phyloP scores from a whole-genome alignment of 2,329 filamentous ascomycete genomes.

The Trichoderma sp. region DNA sequence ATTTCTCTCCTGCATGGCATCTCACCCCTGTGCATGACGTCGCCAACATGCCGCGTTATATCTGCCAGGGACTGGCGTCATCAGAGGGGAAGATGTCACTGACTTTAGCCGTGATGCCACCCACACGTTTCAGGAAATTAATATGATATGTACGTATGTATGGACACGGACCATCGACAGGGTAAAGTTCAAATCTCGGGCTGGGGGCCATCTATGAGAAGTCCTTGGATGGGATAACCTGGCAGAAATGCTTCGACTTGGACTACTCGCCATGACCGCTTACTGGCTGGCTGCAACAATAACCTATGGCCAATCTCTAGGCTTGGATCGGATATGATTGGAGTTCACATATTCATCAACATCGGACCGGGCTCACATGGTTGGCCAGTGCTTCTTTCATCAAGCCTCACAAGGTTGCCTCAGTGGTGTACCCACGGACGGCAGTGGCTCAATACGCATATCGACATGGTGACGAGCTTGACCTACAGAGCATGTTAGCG shows the following conservation, averaged over 20 bases:
- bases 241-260: neutral
- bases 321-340: neutral
- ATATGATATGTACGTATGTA: neutral
- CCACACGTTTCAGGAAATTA: slow-evolving; percentile 1
- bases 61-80: slow-evolving; percentile 17
- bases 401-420: neutral
- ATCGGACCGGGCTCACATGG: neutral
- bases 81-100: neutral
- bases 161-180: neutral
- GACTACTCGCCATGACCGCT: neutral
- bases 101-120: slow-evolving; percentile 21
- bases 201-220: neutral
- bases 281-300: neutral
- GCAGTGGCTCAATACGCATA: neutral
- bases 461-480: neutral
- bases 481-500: slow-evolving; percentile 38
- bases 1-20: slow-evolving; percentile 14
- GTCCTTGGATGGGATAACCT: neutral
- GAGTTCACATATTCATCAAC: neutral
- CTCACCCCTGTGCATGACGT: slow-evolving; percentile 7
- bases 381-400: slow-evolving; percentile 1
- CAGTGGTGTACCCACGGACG: neutral
- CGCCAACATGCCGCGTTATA: slow-evolving; percentile 7
- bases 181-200: neutral
- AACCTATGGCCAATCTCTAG: neutral